Conservation (phyloP, 257 asterid genomes). For the Rehmannia glutinosa region DNA sequence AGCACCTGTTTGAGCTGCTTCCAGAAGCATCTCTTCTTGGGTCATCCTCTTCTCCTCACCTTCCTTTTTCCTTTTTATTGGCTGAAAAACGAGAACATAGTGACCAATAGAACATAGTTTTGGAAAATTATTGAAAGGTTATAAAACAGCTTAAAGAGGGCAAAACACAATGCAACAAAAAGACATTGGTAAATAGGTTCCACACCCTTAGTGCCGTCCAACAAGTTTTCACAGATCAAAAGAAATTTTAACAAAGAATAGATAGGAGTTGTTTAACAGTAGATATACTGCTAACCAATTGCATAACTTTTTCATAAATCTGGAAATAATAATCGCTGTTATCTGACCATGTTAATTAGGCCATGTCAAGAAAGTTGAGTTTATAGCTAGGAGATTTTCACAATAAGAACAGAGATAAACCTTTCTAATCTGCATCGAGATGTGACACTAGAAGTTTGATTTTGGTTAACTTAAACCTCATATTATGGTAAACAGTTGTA, state of each 20-base stretch:
- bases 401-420: neutral
- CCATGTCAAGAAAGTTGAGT: neutral
- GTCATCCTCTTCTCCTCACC: slow-evolving; percentile 96
- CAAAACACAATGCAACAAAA: neutral
- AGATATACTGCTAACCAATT: slow-evolving; percentile 3
- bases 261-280: neutral
- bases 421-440: neutral
- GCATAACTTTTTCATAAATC: slow-evolving; percentile 1
- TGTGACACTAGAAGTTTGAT: too few species aligned
- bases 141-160: slow-evolving; percentile 1
- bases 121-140: neutral
- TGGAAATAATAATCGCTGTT: too few species aligned
- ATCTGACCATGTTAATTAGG: neutral
- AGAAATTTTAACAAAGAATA: neutral
- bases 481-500: too few species aligned
- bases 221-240: neutral
- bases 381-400: slow-evolving; percentile 1
- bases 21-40: slow-evolving; percentile 99
- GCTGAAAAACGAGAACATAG: slow-evolving; percentile 40
- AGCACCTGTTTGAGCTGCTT: slow-evolving; percentile 98
- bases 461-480: too few species aligned
- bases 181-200: neutral
- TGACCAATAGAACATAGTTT: neutral
- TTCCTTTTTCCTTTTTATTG: slow-evolving; percentile 83
- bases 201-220: neutral